Base-by-base conservation (phyloP, 345 rosid genomes). In the Clausena lansium region DNA sequence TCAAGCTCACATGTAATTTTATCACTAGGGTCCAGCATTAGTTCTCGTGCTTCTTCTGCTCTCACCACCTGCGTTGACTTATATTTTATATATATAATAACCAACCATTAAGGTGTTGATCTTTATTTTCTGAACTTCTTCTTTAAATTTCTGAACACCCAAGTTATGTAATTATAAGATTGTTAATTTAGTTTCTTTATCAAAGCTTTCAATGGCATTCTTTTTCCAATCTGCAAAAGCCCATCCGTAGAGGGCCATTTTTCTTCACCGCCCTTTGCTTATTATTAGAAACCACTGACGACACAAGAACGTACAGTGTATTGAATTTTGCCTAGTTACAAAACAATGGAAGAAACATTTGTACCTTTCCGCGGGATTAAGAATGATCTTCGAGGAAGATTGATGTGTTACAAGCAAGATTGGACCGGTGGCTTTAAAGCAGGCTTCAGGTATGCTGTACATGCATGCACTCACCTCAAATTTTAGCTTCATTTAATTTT, bases 401-500 rank as follows among this genome's bases (percentile, higher is more conserved):
- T 95, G 50, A 81, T 83, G 87, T 94, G 98, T 78, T 95, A 95
- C 86, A 92, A 91, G 83, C 97, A 93, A 85, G 99, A 95, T 30
- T 95, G 99, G 99, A 87, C 82, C 17, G 90, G 99, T 19, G 98
- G 98, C 60, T 75, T 94, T 65, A 88, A 87, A 19, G 97, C 98
- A 59, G 97, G 98, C 33, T 83, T 92, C 84, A 92, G 99, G 99
- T 94, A 77, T 25, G 11, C 69, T 19, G 28, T 60, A 39, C 10
- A 45, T 13, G 50, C 50, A 45, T 45, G 50, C 50, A 13, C 13
- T 45, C 50, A 45, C 50, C n/a, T 45, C 50, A 45, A 13, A 15
- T 45, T 45, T 11, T 45, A 45, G 50, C 50, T 45, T 45, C 17
- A 45, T 45, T 45, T 45, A 45, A n/a, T 55, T 64, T 76, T 38